phyloP scores from a whole-genome alignment of 305 asterid species.

The Solanum hybrid region DNA sequence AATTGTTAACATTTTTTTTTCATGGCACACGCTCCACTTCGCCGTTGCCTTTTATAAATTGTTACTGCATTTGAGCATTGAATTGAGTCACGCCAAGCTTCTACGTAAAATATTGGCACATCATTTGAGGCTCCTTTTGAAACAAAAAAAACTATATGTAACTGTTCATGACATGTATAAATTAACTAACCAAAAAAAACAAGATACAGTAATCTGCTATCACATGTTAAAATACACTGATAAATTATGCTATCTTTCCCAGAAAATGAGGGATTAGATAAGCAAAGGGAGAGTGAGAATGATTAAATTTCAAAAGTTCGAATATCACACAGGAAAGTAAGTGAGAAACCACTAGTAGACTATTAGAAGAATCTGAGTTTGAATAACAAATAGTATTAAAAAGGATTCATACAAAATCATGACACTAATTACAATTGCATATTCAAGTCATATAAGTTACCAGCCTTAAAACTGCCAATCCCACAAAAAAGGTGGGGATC shows the following conservation, averaged over 20 bases:
- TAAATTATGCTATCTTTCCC: background rate
- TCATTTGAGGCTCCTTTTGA: background rate
- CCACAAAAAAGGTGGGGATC: conserved; percentile 1
- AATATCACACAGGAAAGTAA: background rate
- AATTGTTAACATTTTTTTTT: background rate
- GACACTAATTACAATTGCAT: background rate
- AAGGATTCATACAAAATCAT: background rate
- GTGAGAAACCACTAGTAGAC: background rate
- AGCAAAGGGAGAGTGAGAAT: background rate
- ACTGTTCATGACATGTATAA: background rate
- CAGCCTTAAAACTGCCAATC: background rate
- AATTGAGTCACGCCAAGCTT: conserved; percentile 1
- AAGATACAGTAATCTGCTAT: background rate
- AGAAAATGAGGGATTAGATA: background rate
- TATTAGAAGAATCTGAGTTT: background rate
- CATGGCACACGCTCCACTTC: conserved; percentile 9
- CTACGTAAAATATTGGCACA: background rate
- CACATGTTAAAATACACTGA: background rate
- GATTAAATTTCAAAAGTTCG: background rate
- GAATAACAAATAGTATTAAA: conserved; percentile 9
- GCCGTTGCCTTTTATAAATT: conserved; percentile 22
- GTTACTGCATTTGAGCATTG: background rate
- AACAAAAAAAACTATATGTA: background rate
- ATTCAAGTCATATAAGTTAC: background rate
- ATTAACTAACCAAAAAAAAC: background rate